phyloP scores from a whole-genome alignment of 208 protist species.

The Kentomonas sorsogonicus region DNA sequence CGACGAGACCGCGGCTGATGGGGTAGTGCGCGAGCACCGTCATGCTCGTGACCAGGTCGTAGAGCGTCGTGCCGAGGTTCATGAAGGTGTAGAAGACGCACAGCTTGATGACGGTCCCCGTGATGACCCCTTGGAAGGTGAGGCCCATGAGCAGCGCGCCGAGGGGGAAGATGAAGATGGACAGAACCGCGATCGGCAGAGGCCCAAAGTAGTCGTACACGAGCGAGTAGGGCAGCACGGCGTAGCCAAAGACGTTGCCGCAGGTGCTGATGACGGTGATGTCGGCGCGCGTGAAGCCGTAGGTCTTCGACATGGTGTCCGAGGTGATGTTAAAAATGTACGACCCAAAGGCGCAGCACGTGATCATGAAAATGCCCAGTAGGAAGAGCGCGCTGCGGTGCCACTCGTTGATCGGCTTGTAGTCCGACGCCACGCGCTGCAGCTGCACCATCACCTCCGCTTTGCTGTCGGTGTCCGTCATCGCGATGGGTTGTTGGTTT shows the following conservation, averaged over 20 bases:
- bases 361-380: constrained; percentile 15
- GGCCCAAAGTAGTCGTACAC: constrained; percentile 49
- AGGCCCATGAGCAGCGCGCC: constrained; percentile 28
- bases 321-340: constrained; percentile 58
- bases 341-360: constrained; percentile 18
- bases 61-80: constrained; percentile 23
- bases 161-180: constrained; percentile 17
- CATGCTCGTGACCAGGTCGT: constrained; percentile 30
- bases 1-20: constrained; percentile 27
- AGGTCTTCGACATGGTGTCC: no score
- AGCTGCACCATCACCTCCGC: no score
- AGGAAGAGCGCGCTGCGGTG: constrained; percentile 19
- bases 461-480: no score
- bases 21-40: constrained; percentile 49
- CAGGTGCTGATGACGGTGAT: constrained; percentile 46
- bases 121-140: constrained; percentile 31
- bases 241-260: constrained; percentile 27
- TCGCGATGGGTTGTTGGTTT: no score
- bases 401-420: no score
- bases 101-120: constrained; percentile 22
- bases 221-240: constrained; percentile 33
- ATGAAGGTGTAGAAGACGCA: constrained; percentile 33
- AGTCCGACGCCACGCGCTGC: no score
- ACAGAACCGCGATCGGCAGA: constrained; percentile 8
- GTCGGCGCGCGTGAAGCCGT: constrained; percentile 46